Percentiles rank a stretch among this genome's conserved stretches.
These are phyloP conservation scores for Thermoascus crustaceus DNA, from an alignment of 2,329 filamentous ascomycete species.

Conservation along the genomic window DNA sequence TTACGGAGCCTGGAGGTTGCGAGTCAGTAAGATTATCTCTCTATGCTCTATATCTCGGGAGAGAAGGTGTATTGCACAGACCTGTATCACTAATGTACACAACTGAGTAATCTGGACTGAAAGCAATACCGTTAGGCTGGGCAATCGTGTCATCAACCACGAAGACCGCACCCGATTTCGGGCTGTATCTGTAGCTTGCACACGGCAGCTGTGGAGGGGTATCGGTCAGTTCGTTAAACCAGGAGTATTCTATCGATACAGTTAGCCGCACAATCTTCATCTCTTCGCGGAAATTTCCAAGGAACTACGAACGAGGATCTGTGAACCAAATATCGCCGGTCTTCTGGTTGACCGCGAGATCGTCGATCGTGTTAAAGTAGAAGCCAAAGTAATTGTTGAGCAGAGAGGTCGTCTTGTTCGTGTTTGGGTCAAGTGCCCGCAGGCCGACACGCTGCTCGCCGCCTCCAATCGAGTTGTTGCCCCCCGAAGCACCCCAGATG, in stretches of 20 bases:
- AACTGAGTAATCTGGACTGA: slow-evolving; percentile 36
- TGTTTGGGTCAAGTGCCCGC: slow-evolving; percentile 38
- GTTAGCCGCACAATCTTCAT: neutral
- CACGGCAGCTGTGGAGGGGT: slow-evolving; percentile 24
- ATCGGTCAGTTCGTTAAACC: slow-evolving; percentile 28
- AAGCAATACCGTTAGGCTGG: slow-evolving; percentile 40
- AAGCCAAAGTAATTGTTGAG: slow-evolving; percentile 37
- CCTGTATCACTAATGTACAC: slow-evolving; percentile 40
- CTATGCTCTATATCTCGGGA: too few species aligned
- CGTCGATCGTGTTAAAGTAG: slow-evolving; percentile 16
- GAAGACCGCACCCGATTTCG: slow-evolving; percentile 31
- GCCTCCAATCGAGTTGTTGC: slow-evolving; percentile 29
- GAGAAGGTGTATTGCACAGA: too few species aligned
- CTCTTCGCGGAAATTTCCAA: neutral
- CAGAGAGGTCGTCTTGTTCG: slow-evolving; percentile 33
- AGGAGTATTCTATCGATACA: slow-evolving; percentile 22
- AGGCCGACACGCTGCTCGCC: slow-evolving; percentile 34
- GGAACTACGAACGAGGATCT: slow-evolving; percentile 9
- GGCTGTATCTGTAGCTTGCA: slow-evolving; percentile 37
- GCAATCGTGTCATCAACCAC: slow-evolving; percentile 36
- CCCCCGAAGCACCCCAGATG: slow-evolving; percentile 33
- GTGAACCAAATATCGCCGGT: slow-evolving; percentile 18
- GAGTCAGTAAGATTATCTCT: slow-evolving; percentile 2
- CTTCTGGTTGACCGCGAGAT: slow-evolving; percentile 13
- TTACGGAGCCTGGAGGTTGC: too few species aligned